A percentile compares a stretch with the other conserved stretches of the same genome.
phyloP scores from a whole-genome alignment of 1,284 basidiomycete species.

The Irpex rosettiformis region DNA sequence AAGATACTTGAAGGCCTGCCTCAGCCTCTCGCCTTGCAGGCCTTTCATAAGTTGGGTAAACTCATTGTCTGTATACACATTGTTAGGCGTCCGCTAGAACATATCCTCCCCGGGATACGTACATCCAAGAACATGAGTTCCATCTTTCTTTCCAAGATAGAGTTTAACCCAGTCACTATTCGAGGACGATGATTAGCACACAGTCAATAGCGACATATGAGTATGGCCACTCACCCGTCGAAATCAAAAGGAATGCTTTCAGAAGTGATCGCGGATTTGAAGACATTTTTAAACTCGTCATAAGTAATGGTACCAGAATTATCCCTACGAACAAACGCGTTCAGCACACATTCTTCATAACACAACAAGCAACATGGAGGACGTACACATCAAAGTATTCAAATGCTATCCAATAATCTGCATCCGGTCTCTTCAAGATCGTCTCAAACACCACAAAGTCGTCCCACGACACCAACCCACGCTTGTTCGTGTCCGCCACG shows the following conservation, averaged over 20 bases:
- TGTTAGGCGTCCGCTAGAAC: conserved; percentile 14
- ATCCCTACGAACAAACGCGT: conserved; percentile 55
- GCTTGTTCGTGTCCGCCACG: conserved; percentile 79
- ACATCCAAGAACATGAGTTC: conserved; percentile 90
- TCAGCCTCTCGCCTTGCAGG: conserved; percentile 90
- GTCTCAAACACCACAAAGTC: conserved; percentile 95
- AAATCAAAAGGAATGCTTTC: conserved; percentile 93
- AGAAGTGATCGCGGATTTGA: conserved; percentile 75
- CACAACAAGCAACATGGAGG: not conserved
- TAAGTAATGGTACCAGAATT: conserved; percentile 86
- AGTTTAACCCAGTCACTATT: conserved; percentile 89
- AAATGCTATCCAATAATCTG: conserved; percentile 96
- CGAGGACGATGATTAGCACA: conserved; percentile 2
- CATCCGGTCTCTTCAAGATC: conserved; percentile 84
- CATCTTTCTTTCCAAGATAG: conserved; percentile 89
- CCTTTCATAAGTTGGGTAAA: conserved; percentile 98
- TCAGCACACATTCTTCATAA: no score
- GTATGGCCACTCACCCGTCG: conserved; percentile 59
- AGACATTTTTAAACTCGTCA: conserved; percentile 90
- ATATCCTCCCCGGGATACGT: conserved; percentile 15
- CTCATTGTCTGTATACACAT: conserved; percentile 67
- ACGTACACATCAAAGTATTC: conserved; percentile 91
- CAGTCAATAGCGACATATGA: not conserved
- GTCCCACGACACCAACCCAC: conserved; percentile 86
- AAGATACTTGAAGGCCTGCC: conserved; percentile 90